Evolutionary conservation across 306 rosid genomes (phyloP).

Genomic region (Canavalia ensiformis): DNA sequence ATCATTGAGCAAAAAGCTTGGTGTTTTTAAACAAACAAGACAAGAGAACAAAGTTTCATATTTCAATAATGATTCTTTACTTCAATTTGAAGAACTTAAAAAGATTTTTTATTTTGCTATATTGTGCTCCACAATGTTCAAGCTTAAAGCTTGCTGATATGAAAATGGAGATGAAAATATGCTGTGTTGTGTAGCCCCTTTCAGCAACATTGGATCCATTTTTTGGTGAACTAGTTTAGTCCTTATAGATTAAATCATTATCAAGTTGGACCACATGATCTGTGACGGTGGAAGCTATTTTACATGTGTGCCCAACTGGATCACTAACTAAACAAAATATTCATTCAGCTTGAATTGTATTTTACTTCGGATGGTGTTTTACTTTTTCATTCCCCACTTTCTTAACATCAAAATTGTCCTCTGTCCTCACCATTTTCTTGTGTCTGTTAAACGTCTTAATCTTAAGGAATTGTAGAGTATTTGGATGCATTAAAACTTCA

Average conservation of each 20-base stretch:
- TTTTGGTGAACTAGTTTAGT: background rate
- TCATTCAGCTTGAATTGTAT: background rate
- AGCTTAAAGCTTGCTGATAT: too few relatives aligned
- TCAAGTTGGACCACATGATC: background rate
- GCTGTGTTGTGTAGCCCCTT: background rate
- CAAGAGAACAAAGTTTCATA: background rate
- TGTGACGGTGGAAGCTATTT: background rate
- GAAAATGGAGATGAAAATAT: too few relatives aligned
- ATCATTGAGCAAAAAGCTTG: too few relatives aligned
- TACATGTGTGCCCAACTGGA: background rate
- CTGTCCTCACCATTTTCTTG: background rate
- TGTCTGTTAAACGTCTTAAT: background rate
- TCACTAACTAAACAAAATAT: background rate
- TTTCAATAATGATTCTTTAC: too few relatives aligned
- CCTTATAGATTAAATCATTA: background rate
- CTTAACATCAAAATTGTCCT: background rate
- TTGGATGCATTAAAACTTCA: background rate
- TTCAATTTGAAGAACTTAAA: too few relatives aligned
- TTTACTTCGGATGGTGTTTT: background rate
- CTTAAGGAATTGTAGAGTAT: background rate
- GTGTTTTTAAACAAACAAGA: background rate
- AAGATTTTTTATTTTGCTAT: too few relatives aligned
- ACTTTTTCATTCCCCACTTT: background rate
- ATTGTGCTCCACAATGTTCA: too few relatives aligned
- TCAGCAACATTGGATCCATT: background rate